Evolutionary conservation across 305 asterid genomes (phyloP), one percentile per base, ranked within the genome.

Genomic region (Fraxinus xanthoxyloides): DNA sequence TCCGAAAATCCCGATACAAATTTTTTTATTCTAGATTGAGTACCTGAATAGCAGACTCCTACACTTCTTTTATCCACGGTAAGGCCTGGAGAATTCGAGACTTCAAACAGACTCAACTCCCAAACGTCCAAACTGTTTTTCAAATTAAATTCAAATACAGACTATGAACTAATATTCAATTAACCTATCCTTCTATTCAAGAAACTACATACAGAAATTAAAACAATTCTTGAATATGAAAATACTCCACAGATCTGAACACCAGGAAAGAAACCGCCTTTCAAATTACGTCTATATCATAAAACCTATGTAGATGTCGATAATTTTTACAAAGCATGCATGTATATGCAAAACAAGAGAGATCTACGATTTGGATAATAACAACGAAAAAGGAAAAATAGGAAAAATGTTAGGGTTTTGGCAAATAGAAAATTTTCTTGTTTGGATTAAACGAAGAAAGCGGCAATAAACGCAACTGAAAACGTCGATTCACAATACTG

Each of bases 401-500:
- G 59, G 59, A 36, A 54, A 77, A 86, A 26, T 69, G 78, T 70
- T 88, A 89, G 94, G 93, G 97, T 87, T 89, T 92, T 87, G 86
- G 79, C 83, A 19, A 77, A 36, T 23, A 73, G 54, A 77, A 77
- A 3, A 30, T 75, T 77, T 65, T 36, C 36, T 84, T 77, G 72
- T 15, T 54, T 79, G 23, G 30, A 28, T 24, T 36, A 48, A 82
- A 85, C 86, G 85, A 77, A 84, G 72, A 83, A 82, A 82, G 90
- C 91, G 90, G 88, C 84, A 87, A 89, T 86, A 38, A 61, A 83
- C 81, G 85, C 85, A 91, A 90, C 92, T 86, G 93, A 86, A 89
- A 87, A 83, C 86, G 88, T 85, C 82, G 89, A 85, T 87, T 87
- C 91, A 91, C 91, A 90, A 90, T 79, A 84, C 69, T 78, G 80